phyloP scores from a whole-genome alignment of 176 grass and related monocot species.

The Panicum miliaceum region DNA sequence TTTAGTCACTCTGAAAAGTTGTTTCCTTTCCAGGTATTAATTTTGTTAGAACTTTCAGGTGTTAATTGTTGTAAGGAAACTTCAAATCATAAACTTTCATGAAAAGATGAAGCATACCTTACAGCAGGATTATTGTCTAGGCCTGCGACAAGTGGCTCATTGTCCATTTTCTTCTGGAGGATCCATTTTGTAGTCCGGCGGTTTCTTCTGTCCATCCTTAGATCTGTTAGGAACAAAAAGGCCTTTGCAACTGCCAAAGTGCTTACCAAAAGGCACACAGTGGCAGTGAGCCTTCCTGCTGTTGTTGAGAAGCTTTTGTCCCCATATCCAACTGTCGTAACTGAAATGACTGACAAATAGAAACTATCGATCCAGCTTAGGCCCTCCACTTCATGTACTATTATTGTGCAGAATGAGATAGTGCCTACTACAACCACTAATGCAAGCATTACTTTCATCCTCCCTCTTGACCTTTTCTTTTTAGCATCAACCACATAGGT shows the following conservation, averaged over 20 bases:
- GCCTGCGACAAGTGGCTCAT: slow-evolving; percentile 58
- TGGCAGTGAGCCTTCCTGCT: slow-evolving; percentile 70
- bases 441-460: slow-evolving; percentile 64
- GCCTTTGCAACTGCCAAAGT: slow-evolving; percentile 66
- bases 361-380: slow-evolving; percentile 72
- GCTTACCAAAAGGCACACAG: slow-evolving; percentile 67
- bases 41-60: background rate
- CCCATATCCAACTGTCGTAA: slow-evolving; percentile 84
- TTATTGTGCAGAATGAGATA: slow-evolving; percentile 65
- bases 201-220: slow-evolving; percentile 78
- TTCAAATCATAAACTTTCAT: background rate
- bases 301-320: slow-evolving; percentile 70
- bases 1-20: background rate
- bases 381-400: slow-evolving; percentile 64
- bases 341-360: slow-evolving; percentile 81
- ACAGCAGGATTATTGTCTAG: slow-evolving; percentile 55
- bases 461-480: slow-evolving; percentile 72
- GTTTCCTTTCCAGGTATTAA: background rate
- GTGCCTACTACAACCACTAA: slow-evolving; percentile 52
- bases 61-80: background rate
- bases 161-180: slow-evolving; percentile 68
- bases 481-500: slow-evolving; percentile 71
- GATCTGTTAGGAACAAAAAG: slow-evolving; percentile 76
- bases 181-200: slow-evolving; percentile 65
- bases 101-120: slow-evolving; percentile 52